Evolutionary conservation across 768 basidiomycete species (phyloP), one percentile per base, ranked within the genome.

Genomic region (Calocybe cyanea): DNA sequence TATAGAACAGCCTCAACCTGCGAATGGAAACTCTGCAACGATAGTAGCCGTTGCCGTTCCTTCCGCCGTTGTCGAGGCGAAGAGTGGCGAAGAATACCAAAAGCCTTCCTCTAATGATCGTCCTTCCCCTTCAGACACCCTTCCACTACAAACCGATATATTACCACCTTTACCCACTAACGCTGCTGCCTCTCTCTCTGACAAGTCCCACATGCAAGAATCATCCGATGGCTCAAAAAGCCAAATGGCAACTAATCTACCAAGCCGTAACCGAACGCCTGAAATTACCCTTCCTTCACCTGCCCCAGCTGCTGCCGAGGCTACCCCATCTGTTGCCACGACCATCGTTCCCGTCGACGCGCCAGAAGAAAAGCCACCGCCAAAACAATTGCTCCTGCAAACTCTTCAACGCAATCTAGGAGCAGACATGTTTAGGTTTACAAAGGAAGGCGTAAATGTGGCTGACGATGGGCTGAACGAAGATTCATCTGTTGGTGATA

Each of bases 371-470:
- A 47, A 46, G 4, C 49, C 52, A 11, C 59, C 56, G n/a, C 9
- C 8, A 23, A 55, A 52, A 49, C 58, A 35, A 54, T 51, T 45
- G 45, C 59, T 41, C 57, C 31, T 69, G 20, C 71, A 69, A 45
- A 64, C 70, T 21, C 52, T 72, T 21, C 69, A 70, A 50, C 60
- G 64, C 14, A 62, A 65, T 30, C 53, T 72, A 9, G 59, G 57
- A 2, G 58, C 58, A 46, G 56, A 57, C 4, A 67, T 70, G 69
- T 67, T 71, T 42, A 53, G 65, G 45, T 72, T 72, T 49, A 57
- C 63, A 35, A 45, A 60, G 17, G 69, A 70, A 33, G 69, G 69
- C 8, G 61, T 72, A 25, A 63, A 60, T 43, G 64, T 71, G 0
- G 53, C 54, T 17, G n/a, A n/a, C n/a, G 66, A 69, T 21, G 51